phyloP scores from a whole-genome alignment of 2,329 filamentous ascomycete genomes.

The Graphium sp. region DNA sequence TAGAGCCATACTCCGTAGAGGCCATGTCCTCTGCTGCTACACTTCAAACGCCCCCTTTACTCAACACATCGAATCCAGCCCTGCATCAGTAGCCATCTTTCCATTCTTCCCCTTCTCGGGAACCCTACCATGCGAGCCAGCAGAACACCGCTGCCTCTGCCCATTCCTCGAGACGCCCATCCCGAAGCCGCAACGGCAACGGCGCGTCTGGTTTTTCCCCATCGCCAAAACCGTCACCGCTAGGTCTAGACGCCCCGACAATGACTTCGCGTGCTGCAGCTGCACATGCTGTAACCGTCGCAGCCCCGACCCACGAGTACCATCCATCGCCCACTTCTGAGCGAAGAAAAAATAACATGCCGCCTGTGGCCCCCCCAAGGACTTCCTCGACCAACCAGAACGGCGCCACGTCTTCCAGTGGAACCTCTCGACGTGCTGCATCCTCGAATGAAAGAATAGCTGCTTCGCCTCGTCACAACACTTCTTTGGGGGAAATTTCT shows the following conservation, averaged over 20 bases:
- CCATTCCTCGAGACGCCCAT: constrained; percentile 34
- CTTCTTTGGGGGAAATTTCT: too few species aligned
- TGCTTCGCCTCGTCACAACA: constrained; percentile 3
- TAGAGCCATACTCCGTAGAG: too few species aligned
- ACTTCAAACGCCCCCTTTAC: too few species aligned
- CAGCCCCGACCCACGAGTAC: constrained; percentile 22
- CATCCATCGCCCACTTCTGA: constrained; percentile 26
- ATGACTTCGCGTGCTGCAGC: constrained; percentile 30
- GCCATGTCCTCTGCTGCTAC: too few species aligned
- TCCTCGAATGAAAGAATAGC: constrained; percentile 4
- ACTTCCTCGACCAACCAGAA: constrained; percentile 53
- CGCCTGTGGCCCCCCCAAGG: constrained; percentile 61
- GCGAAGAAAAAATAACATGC: constrained; percentile 41
- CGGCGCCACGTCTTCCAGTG: constrained; percentile 10
- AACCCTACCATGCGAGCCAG: constrained; percentile 37
- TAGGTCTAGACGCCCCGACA: constrained; percentile 17
- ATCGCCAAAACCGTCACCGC: constrained; percentile 2
- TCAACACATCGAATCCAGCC: too few species aligned
- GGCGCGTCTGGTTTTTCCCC: constrained; percentile 13
- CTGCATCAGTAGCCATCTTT: constrained; percentile 34
- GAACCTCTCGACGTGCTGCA: constrained; percentile 13
- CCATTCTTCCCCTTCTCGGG: constrained; percentile 33
- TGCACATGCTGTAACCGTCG: constrained; percentile 20
- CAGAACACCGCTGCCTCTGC: constrained; percentile 25
- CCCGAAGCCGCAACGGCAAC: constrained; percentile 34